These are phyloP conservation scores for Globisporangium alternatum DNA, from an alignment of 352 stramenopile genomes.

Conservation along the genomic window DNA sequence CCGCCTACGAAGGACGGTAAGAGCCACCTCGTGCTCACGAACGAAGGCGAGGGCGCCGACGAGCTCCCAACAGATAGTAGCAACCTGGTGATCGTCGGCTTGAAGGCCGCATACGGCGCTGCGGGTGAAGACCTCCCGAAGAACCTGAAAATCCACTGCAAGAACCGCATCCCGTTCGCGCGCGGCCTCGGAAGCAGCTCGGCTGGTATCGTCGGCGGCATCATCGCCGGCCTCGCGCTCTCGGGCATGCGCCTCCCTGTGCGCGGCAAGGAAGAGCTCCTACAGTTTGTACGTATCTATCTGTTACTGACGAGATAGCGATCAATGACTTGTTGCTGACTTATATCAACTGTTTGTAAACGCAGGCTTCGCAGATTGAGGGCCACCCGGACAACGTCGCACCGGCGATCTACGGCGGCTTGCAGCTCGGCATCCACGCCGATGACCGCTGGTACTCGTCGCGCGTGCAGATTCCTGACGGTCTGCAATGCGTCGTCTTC, in stretches of 20 bases:
- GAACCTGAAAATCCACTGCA: constrained; percentile 95
- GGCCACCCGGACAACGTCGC: constrained; percentile 99
- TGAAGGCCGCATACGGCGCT: constrained; percentile 94
- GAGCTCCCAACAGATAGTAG: constrained; percentile 89
- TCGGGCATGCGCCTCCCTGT: constrained; percentile 92
- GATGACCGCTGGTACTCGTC: constrained; percentile 97
- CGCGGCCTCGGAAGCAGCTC: constrained; percentile 96
- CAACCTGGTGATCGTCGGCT: constrained; percentile 93
- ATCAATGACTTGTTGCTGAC: neutral
- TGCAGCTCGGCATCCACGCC: constrained; percentile 94
- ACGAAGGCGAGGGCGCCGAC: constrained; percentile 94
- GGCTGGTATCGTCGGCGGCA: constrained; percentile 97
- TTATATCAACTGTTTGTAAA: neutral
- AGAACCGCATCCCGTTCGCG: constrained; percentile 97
- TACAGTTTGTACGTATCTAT: constrained; percentile 85
- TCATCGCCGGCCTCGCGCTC: constrained; percentile 98
- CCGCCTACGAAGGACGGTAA: constrained; percentile 25
- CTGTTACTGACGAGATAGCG: neutral
- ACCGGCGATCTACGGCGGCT: constrained; percentile 97
- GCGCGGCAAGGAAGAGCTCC: constrained; percentile 90
- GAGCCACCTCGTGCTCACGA: constrained; percentile 93
- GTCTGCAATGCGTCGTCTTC: constrained; percentile 97
- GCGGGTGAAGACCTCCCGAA: constrained; percentile 92
- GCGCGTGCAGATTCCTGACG: constrained; percentile 94
- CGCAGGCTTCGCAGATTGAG: constrained; percentile 93